These are phyloP conservation scores for Apiospora hydei DNA, from an alignment of 2,329 filamentous ascomycete genomes.

Conservation along the genomic window DNA sequence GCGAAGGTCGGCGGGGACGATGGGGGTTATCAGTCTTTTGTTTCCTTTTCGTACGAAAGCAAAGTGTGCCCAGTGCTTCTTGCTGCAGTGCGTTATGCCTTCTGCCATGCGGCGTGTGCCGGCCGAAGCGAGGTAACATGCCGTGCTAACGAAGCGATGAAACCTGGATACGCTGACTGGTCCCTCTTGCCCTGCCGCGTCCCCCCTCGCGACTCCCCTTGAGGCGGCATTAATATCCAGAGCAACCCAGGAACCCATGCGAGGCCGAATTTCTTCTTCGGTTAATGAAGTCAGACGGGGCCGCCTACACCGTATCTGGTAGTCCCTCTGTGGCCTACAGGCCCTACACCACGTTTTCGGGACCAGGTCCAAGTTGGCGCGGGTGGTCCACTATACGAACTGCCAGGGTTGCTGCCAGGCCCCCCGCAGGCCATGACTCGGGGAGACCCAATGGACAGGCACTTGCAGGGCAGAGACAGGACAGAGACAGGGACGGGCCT, in stretches of 20 bases:
- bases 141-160: slow-evolving; percentile 10
- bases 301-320: background rate
- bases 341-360: background rate
- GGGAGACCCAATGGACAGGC: slow-evolving; percentile 5
- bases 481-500: background rate
- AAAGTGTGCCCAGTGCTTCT: slow-evolving; percentile 10
- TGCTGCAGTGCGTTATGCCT: background rate
- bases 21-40: slow-evolving; percentile 8
- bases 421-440: slow-evolving; percentile 5
- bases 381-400: slow-evolving; percentile 14
- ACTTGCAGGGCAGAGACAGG: background rate
- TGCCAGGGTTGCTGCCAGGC: slow-evolving; percentile 1
- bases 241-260: background rate
- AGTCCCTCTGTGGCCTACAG: background rate
- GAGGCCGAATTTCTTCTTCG: slow-evolving; percentile 4
- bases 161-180: background rate
- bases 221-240: slow-evolving; percentile 12
- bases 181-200: background rate
- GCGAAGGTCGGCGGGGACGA: background rate
- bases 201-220: slow-evolving; percentile 9
- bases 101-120: background rate
- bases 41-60: slow-evolving; percentile 10
- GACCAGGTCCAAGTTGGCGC: background rate
- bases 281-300: background rate
- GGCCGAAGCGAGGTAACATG: slow-evolving; percentile 6